Conservation (phyloP, 305 asterid genomes). For the Rubia tinctorum region DNA sequence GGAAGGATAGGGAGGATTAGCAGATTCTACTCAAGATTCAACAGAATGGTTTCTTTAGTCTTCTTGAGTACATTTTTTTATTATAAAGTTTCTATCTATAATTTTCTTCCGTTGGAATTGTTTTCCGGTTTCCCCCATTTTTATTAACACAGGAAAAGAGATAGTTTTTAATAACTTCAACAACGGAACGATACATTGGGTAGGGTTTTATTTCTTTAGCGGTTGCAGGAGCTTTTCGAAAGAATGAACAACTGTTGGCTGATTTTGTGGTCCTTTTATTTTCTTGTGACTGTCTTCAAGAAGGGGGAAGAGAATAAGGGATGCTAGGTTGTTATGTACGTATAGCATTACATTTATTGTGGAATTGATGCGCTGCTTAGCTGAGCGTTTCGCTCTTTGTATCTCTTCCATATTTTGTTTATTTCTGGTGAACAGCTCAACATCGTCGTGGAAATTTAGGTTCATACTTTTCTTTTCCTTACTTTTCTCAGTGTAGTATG, state of each 20-base stretch:
- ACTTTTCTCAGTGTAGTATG: background rate
- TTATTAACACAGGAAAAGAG: slow-evolving; percentile 47
- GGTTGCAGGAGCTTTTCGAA: slow-evolving; percentile 29
- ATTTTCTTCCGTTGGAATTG: slow-evolving; percentile 33
- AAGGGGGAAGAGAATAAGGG: slow-evolving; percentile 29
- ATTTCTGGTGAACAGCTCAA: background rate
- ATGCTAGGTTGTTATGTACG: slow-evolving; percentile 24
- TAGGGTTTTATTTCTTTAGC: slow-evolving; percentile 21
- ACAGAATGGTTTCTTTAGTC: slow-evolving; percentile 39
- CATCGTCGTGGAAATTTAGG: background rate
- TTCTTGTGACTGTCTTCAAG: slow-evolving; percentile 24
- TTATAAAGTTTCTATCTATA: slow-evolving; percentile 23
- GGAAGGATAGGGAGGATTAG: slow-evolving; percentile 40
- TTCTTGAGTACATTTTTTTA: slow-evolving; percentile 45
- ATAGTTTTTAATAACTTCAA: slow-evolving; percentile 38
- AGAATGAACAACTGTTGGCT: slow-evolving; percentile 20
- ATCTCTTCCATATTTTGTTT: background rate
- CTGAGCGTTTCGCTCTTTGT: slow-evolving; percentile 15
- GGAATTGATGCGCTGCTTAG: slow-evolving; percentile 25
- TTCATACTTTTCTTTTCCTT: slow-evolving; percentile 8
- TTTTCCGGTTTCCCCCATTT: slow-evolving; percentile 35
- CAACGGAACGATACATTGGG: slow-evolving; percentile 26
- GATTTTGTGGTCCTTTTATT: slow-evolving; percentile 21
- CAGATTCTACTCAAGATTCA: slow-evolving; percentile 50
- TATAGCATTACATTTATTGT: slow-evolving; percentile 35